phyloP scores from a whole-genome alignment of 495 filamentous ascomycete species.

The Diplogelasinospora grovesii region DNA sequence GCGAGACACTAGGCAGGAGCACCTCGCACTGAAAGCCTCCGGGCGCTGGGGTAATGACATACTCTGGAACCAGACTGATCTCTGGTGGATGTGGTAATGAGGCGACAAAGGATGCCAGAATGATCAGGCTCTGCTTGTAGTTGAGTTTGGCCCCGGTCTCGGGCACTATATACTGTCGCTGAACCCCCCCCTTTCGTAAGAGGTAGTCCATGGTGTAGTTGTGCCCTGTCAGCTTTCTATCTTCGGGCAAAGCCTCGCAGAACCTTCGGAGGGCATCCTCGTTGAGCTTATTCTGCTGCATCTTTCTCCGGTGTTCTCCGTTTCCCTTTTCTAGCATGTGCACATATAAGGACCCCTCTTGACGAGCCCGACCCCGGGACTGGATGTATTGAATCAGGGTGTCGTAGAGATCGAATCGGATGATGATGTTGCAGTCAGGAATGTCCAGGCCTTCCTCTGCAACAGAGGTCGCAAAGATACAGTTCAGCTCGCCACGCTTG shows the following conservation, averaged over 20 bases:
- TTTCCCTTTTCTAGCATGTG: constrained; percentile 76
- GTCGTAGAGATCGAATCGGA: constrained; percentile 83
- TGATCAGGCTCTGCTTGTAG: constrained; percentile 60
- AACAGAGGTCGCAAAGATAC: constrained; percentile 84
- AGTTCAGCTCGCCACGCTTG: constrained; percentile 74
- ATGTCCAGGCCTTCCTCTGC: constrained; percentile 96
- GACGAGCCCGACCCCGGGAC: constrained; percentile 83
- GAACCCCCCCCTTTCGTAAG: constrained; percentile 47
- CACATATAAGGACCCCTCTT: constrained; percentile 68
- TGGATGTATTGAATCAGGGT: constrained; percentile 96
- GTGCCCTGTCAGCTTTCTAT: constrained; percentile 61
- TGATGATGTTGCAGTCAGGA: constrained; percentile 86
- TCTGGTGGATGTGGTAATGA: constrained; percentile 56
- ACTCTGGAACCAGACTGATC: constrained; percentile 48
- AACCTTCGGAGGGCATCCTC: constrained; percentile 62
- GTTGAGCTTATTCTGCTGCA: constrained; percentile 49
- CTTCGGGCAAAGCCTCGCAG: constrained; percentile 67
- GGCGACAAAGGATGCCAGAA: constrained; percentile 54
- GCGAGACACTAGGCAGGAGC: constrained; percentile 69
- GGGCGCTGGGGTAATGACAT: constrained; percentile 50
- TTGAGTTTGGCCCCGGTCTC: constrained; percentile 74
- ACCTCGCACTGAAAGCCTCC: constrained; percentile 72
- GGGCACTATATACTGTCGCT: constrained; percentile 54
- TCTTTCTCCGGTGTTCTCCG: constrained; percentile 42
- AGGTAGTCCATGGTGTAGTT: constrained; percentile 51